A percentile compares a stretch with the other conserved stretches of the same genome.
Evolutionary conservation across 306 rosid genomes (phyloP).

Genomic region (Glycyrrhiza uralensis): DNA sequence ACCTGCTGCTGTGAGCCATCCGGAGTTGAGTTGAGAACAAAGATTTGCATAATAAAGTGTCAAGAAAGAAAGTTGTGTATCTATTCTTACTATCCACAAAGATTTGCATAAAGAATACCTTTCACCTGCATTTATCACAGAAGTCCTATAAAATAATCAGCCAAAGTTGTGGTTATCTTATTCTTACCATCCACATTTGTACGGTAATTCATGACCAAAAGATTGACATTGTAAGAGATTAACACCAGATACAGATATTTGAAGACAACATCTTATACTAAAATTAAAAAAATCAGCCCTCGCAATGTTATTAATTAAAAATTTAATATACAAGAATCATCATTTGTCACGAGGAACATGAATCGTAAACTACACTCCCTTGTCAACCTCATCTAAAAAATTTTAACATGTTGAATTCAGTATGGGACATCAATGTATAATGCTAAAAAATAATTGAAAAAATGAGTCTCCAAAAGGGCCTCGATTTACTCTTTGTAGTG

Average conservation of each 20-base stretch:
- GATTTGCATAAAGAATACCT: neutral
- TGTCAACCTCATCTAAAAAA: neutral
- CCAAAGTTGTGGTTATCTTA: neutral
- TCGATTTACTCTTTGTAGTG: slow-evolving; percentile 9
- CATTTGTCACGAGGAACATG: neutral
- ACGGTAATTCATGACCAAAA: neutral
- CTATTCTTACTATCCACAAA: no score
- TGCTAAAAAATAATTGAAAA: slow-evolving; percentile 32
- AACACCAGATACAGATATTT: neutral
- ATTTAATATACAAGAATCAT: slow-evolving; percentile 27
- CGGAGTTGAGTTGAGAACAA: neutral
- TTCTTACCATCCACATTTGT: neutral
- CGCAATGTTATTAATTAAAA: neutral
- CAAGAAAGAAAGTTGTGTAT: no score
- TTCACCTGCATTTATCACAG: neutral
- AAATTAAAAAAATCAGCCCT: neutral
- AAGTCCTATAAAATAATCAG: neutral
- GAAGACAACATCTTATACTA: neutral
- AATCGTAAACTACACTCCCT: slow-evolving; percentile 2
- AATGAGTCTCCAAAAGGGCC: slow-evolving; percentile 26
- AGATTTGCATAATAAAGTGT: neutral
- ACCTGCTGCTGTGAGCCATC: neutral
- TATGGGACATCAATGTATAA: slow-evolving; percentile 6
- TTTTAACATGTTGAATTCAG: neutral
- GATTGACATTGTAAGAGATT: neutral